phyloP scores from a whole-genome alignment of 2,329 filamentous ascomycete species.

The Aspergillus sojae region DNA sequence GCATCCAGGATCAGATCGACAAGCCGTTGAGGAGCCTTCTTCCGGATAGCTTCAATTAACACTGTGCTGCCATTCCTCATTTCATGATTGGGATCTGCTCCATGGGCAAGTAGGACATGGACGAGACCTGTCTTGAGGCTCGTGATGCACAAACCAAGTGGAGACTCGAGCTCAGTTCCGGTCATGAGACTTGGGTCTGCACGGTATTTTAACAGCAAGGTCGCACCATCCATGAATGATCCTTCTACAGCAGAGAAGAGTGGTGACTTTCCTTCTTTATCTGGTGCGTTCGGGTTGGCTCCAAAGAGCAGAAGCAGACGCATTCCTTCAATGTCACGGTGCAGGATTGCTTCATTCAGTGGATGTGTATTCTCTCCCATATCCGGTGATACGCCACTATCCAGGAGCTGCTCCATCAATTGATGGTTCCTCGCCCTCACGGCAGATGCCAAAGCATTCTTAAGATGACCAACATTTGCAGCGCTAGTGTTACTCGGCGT shows the following conservation, averaged over 20 bases:
- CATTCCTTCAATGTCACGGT: conserved; percentile 56
- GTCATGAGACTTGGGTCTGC: conserved; percentile 59
- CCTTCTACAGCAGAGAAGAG: conserved; percentile 56
- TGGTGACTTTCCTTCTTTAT: conserved; percentile 55
- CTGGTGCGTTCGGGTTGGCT: conserved; percentile 57
- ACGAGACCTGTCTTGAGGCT: conserved; percentile 60
- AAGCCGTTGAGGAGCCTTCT: conserved; percentile 57
- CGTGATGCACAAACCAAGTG: conserved; percentile 55
- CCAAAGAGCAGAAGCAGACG: conserved; percentile 61
- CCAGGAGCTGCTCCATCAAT: conserved; percentile 59
- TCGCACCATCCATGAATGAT: conserved; percentile 59
- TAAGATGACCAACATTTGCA: conserved; percentile 7
- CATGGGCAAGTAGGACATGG: conserved; percentile 64
- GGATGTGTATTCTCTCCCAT: conserved; percentile 51
- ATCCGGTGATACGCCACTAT: conserved; percentile 59
- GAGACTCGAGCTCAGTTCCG: conserved; percentile 57
- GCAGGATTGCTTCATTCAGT: conserved; percentile 57
- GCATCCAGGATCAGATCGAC: conserved; percentile 64
- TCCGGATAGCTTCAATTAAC: conserved; percentile 63
- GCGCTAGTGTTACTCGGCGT: conserved; percentile 14
- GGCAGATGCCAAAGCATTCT: conserved; percentile 53
- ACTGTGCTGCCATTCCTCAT: conserved; percentile 63
- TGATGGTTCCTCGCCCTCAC: conserved; percentile 61
- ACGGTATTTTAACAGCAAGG: conserved; percentile 65
- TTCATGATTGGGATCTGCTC: conserved; percentile 59